These are phyloP conservation scores for Lactifluus volemus DNA, from an alignment of 768 basidiomycete genomes.

Conservation along the genomic window DNA sequence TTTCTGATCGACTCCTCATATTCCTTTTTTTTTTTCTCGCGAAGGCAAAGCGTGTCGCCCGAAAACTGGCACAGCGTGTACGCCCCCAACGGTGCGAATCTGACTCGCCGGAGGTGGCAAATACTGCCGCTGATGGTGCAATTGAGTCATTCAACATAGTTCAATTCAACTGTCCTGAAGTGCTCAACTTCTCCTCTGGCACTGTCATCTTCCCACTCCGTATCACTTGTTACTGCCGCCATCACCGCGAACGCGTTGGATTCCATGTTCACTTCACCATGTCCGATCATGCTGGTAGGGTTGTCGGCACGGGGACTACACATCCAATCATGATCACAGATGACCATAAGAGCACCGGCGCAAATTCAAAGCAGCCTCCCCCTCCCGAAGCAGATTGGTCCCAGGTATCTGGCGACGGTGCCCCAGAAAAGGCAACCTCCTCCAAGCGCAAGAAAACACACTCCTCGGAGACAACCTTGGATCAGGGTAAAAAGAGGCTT, in stretches of 20 bases:
- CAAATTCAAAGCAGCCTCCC: conserved; percentile 22
- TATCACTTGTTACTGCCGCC: conserved; percentile 96
- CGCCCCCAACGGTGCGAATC: conserved; percentile 70
- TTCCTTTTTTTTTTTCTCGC: conserved; percentile 13
- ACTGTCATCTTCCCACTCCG: conserved; percentile 86
- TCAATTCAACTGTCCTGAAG: conserved; percentile 90
- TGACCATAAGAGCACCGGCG: conserved; percentile 82
- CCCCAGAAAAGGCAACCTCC: conserved; percentile 6
- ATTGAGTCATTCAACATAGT: conserved; percentile 81
- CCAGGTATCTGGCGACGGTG: conserved; percentile 19
- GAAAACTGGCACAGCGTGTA: conserved; percentile 80
- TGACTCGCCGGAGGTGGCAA: conserved; percentile 45
- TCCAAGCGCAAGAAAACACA: conserved; percentile 43
- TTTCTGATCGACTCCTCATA: conserved; percentile 8
- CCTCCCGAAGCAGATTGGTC: conserved; percentile 41
- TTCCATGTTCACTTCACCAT: conserved; percentile 88
- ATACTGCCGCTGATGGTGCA: conserved; percentile 36
- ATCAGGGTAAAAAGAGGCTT: conserved; percentile 44
- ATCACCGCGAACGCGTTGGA: conserved; percentile 94
- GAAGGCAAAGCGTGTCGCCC: conserved; percentile 81
- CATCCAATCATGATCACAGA: conserved; percentile 98
- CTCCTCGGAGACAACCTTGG: conserved; percentile 19
- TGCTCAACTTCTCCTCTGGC: conserved; percentile 82
- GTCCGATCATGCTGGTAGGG: conserved; percentile 66
- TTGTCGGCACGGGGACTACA: conserved; percentile 75